Evolutionary conservation across 2,329 filamentous ascomycete genomes (phyloP), one percentile per base, ranked within the genome.

Genomic region (Lasiodiplodia sp.): DNA sequence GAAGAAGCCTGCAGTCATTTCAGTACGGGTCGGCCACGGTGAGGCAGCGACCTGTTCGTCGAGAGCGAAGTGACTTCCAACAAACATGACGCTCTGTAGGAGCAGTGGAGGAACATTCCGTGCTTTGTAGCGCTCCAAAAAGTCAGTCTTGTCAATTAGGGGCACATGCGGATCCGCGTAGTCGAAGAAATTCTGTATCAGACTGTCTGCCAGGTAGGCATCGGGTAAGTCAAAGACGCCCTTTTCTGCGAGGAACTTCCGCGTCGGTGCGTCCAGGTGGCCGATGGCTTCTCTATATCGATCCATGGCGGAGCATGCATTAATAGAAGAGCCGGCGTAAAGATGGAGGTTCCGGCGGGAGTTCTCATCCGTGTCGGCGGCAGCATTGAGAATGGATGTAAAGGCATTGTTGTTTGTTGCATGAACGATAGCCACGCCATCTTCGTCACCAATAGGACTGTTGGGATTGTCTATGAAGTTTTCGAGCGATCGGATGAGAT

Each of bases 371-470:
- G 25, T 47, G 18, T 21, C 51, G 11, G 63, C 40, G 12, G 63
- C 63, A 2, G 49, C 52, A 18, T 56, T 56, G 16, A 66, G 51
- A 6, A 66, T 23, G 31, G 63, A 56, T 25, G 63, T 23, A 37
- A 66, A 52, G 34, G 63, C 63, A 8, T 34, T 66, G 63, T 66
- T 66, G 51, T 66, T 38, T 8, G 63, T 66, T 16, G 63, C 63
- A 16, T 66, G 63, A 37, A 66, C 63, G 6, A 66, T 40, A 3
- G 63, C 63, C 5, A 55, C 63, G 38, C 63, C 31, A 25, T 38
- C 14, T n/a, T 56, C 51, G 11, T 18, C 21, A 51, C 56, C 63
- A n/a, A 66, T 37, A 4, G 60, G 60, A 14, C 34, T 52, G 28
- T 66, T 8, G 4, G 63, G 63, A 37, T 66, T 56, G 11, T 66